Conservation (phyloP, 805 yeast species). For the Candida multigemmis region DNA sequence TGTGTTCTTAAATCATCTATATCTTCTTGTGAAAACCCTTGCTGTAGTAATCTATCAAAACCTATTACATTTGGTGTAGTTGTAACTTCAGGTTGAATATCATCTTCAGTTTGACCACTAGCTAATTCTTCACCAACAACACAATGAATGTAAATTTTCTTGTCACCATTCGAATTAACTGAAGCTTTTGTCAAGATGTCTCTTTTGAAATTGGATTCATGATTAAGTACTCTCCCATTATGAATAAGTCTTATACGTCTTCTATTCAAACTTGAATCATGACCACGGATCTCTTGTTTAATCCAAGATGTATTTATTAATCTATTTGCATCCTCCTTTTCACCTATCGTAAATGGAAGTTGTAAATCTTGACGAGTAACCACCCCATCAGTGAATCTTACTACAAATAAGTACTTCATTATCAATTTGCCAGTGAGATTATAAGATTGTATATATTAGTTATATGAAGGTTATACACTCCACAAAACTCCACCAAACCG, state of each 20-base stretch:
- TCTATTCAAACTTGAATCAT: constrained; percentile 21
- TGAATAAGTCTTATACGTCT: constrained; percentile 60
- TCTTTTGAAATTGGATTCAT: constrained; percentile 42
- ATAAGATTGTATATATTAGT: no score
- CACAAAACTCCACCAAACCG: no score
- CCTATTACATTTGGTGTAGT: constrained; percentile 70
- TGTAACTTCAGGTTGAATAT: constrained; percentile 42
- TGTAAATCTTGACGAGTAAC: constrained; percentile 16
- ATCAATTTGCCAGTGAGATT: no score
- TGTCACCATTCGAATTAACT: constrained; percentile 5
- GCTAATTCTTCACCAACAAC: constrained; percentile 61
- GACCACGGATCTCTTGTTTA: constrained; percentile 18
- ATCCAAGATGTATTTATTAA: constrained; percentile 22
- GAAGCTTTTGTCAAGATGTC: constrained; percentile 18
- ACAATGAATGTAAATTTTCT: constrained; percentile 64
- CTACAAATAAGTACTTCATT: constrained; percentile 16
- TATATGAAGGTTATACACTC: no score
- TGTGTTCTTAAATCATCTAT: constrained; percentile 64
- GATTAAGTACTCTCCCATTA: constrained; percentile 58
- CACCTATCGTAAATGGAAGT: constrained; percentile 18
- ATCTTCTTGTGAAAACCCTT: constrained; percentile 79
- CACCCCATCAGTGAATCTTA: constrained; percentile 21
- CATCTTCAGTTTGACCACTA: constrained; percentile 46
- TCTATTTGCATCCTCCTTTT: constrained; percentile 20
- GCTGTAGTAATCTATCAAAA: constrained; percentile 72